Evolutionary conservation across 257 asterid species (phyloP), one percentile per base, ranked within the genome.

Genomic region (Solanum virginianum): DNA sequence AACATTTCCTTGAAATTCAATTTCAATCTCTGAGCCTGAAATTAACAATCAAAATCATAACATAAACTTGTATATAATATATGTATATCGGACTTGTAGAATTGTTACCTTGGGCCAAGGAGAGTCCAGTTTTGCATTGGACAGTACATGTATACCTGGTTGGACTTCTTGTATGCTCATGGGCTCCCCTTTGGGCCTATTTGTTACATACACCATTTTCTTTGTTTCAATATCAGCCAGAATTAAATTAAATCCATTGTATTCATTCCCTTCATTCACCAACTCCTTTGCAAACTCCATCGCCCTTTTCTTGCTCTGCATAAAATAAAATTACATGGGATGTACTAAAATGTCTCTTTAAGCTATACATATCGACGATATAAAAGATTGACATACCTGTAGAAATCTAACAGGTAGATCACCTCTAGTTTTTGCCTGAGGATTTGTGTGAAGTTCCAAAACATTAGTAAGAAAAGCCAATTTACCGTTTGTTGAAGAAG

Each of bases 31-130:
- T 84, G 91, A 8, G 91, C 95, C 95, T 92, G 85, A n/a, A 49
- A 79, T 22, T 6, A 77, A 70, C 24, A 79, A 83, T 13, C 22
- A 29, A n/a, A 32, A 66, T 8, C 17, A 69, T 15, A 62, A 47
- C 69, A 65, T 26, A 29, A 11, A 24, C 20, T 4, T 56, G 13
- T 51, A 17, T 75, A 63, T 6, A 63, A 63, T 24, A 24, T 63
- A 24, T 11, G 70, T 22, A 74, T 41, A 16, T 74, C n/a, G 11
- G 57, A 20, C 0, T 36, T 39, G 3, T 75, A 9, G 2, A n/a
- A 47, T 3, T n/a, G 45, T 26, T 77, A 77, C 98, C 94, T 94
- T 94, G 32, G 98, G 98, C 98, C 97, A 94, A 2, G 97, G 94
- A 5, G 97, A 91, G 88, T 91, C 91, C 70, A 92, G 90, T 45